Evolutionary conservation across 352 stramenopile species (phyloP).

Genomic region (Globisporangium radiosum): DNA sequence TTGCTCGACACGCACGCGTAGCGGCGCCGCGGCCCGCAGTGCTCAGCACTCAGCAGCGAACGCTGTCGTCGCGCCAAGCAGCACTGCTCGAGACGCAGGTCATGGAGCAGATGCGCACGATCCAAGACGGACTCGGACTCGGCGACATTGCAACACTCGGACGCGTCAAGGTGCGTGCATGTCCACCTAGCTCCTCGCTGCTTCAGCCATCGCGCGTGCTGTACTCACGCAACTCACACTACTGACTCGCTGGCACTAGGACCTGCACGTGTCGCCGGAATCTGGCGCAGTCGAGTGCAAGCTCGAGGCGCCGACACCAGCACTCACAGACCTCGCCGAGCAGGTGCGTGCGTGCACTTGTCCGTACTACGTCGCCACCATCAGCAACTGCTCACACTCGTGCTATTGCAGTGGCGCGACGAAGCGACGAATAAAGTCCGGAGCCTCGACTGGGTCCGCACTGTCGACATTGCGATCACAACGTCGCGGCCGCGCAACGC

Average conservation of each 20-base stretch:
- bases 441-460: conserved; percentile 67
- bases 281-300: conserved; percentile 58
- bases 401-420: conserved; percentile 50
- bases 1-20: conserved; percentile 12
- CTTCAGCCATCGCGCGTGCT: too few species aligned
- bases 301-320: conserved; percentile 62
- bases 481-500: conserved; percentile 55
- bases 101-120: conserved; percentile 56
- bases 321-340: conserved; percentile 59
- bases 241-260: conserved; percentile 17
- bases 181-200: too few species aligned
- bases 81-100: conserved; percentile 74
- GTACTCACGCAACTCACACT: too few species aligned
- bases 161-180: conserved; percentile 58
- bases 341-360: conserved; percentile 23
- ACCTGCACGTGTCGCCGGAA: conserved; percentile 40
- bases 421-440: conserved; percentile 45
- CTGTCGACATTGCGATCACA: conserved; percentile 60
- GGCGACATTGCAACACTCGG: conserved; percentile 68
- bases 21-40: background rate
- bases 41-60: conserved; percentile 11
- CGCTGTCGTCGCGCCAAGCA: conserved; percentile 56
- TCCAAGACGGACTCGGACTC: conserved; percentile 67
- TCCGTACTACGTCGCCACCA: background rate
- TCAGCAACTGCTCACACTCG: background rate